A percentile compares a stretch with the other conserved stretches of the same genome.
Evolutionary conservation across 139 green algal species (phyloP).

Genomic region (Eudorina sp.): DNA sequence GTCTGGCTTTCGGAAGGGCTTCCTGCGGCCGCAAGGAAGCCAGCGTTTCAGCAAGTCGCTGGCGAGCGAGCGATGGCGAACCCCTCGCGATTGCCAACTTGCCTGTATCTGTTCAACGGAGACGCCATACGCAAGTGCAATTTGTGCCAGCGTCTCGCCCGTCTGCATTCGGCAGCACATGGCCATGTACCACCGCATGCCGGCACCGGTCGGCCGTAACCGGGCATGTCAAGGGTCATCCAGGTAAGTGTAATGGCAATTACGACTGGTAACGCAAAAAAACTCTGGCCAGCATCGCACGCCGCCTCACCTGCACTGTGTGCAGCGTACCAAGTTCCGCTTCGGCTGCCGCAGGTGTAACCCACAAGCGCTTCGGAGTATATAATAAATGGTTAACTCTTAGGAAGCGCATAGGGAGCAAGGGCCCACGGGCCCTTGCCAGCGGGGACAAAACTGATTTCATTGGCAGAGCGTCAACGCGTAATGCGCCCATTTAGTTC

Average conservation of each 20-base stretch:
- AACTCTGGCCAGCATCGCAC: not conserved
- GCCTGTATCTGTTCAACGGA: conserved; percentile 34
- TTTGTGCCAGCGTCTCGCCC: conserved; percentile 36
- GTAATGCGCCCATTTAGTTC: too few species aligned
- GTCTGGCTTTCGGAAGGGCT: not conserved
- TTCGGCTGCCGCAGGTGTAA: conserved; percentile 2
- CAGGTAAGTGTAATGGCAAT: not conserved
- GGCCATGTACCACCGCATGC: too few species aligned
- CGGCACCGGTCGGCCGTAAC: too few species aligned
- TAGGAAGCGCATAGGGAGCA: not conserved
- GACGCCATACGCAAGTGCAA: conserved; percentile 29
- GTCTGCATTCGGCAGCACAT: conserved; percentile 24
- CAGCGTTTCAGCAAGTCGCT: not conserved
- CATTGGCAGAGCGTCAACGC: not conserved
- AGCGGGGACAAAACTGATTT: not conserved
- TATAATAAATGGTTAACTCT: not conserved
- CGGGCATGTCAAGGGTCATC: not conserved
- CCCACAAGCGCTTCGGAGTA: not conserved
- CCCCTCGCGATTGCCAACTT: not conserved
- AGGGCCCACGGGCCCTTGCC: not conserved
- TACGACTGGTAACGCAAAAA: not conserved
- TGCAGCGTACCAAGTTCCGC: conserved; percentile 21
- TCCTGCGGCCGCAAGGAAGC: not conserved
- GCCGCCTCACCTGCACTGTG: conserved; percentile 22
- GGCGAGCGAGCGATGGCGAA: not conserved